Percentiles rank a stretch among this genome's conserved stretches.
Conservation (phyloP, 352 stramenopile species). For the Phytophthora podocarpi region DNA sequence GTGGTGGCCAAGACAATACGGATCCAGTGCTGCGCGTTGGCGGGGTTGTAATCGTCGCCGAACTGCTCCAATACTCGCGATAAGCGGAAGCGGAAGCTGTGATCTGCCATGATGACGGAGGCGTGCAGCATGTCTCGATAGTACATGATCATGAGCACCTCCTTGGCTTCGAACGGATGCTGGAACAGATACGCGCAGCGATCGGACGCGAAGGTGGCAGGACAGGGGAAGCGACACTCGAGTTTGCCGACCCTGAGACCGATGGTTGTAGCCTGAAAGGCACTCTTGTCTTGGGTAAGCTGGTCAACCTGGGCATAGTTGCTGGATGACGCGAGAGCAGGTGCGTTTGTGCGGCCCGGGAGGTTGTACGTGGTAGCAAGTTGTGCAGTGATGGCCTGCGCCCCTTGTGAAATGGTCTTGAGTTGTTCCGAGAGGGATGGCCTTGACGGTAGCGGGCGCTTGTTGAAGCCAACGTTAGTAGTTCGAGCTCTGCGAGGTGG, state of each 20-base stretch:
- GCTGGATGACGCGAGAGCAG: conserved; percentile 1
- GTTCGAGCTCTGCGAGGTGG: conserved; percentile 7
- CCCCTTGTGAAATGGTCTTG: conserved; percentile 54
- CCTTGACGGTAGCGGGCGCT: conserved; percentile 21
- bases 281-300: background rate
- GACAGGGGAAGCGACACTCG: conserved; percentile 67
- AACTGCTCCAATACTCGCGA: conserved; percentile 57
- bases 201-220: conserved; percentile 50
- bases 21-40: conserved; percentile 65
- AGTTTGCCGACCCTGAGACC: conserved; percentile 56
- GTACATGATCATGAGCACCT: conserved; percentile 80
- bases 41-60: conserved; percentile 60
- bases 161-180: conserved; percentile 69
- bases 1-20: conserved; percentile 56
- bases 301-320: background rate
- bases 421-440: conserved; percentile 73
- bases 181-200: conserved; percentile 75
- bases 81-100: conserved; percentile 57
- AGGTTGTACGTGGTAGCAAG: conserved; percentile 55
- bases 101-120: conserved; percentile 43
- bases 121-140: conserved; percentile 70
- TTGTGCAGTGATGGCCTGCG: conserved; percentile 55
- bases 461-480: background rate
- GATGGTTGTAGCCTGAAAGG: conserved; percentile 60
- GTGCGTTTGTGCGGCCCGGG: conserved; percentile 1